Evolutionary conservation across 108 stramenopile species (phyloP), one percentile per base, ranked within the genome.

Genomic region (Bacterosira constricta): DNA sequence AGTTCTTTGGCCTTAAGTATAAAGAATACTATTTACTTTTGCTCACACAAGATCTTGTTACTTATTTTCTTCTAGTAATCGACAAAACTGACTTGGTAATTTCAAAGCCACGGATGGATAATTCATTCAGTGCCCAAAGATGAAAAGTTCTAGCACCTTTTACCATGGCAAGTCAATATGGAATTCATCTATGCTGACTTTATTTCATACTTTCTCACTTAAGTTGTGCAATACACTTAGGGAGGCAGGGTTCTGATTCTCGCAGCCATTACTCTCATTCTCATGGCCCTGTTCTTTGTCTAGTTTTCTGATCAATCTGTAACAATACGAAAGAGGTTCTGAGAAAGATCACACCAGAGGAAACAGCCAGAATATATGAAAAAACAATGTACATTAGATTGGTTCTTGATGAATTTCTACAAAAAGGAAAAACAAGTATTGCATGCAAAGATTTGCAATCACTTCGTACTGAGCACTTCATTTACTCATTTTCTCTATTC

Each of bases 31-130:
- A 6, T 6, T 5, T 6, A 17, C 47, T 5, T 13, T 49, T 49
- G 15, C 13, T 17, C 9, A 18, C 47, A 18, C 13, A 5, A 49
- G 15, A 5, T 17, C 47, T 5, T 6, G 17, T 17, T 17, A 6
- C 15, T 23, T 26, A 15, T 5, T 36, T 29, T 21, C 13, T 15
- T 20, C 6, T 36, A 50, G 51, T 52, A 11, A 51, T 51, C 32
- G 65, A 66, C 35, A 66, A 51, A 52, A 66, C 65, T 0, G 49
- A 51, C 21, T 36, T 66, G 20, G 65, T 66, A 6, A 66, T 66
- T n/a, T 49, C 65, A 5, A 50, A 52, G 30, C 65, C 65, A 11
- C 32, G 50, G 23, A 18, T 12, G n/a, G 51, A 18, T 4, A 38
- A 51, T 1, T 37, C 6, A 8, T 11, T 66, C 11, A 49, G 18